These are phyloP conservation scores for Pezicula radicicola DNA, from an alignment of 2,329 filamentous ascomycete species.

Conservation along the genomic window DNA sequence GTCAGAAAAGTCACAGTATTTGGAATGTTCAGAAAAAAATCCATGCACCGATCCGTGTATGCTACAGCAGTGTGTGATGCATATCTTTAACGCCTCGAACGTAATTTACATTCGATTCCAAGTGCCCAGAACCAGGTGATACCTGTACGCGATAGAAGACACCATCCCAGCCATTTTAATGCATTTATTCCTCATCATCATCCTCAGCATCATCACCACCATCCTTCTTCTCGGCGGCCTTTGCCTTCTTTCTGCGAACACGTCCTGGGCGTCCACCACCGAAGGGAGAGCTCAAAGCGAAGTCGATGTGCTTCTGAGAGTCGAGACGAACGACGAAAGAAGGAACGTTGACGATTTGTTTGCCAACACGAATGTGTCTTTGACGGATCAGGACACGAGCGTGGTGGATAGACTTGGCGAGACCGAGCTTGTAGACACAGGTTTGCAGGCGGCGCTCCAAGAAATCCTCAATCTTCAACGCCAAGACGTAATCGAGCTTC, in stretches of 20 bases:
- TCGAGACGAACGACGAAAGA: slow-evolving; percentile 99
- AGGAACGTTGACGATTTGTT: slow-evolving; percentile 99
- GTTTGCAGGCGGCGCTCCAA: slow-evolving; percentile 99
- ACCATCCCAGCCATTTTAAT: slow-evolving; percentile 21
- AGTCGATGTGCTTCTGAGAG: slow-evolving; percentile 99
- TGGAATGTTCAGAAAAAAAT: not conserved
- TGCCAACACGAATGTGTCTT: slow-evolving; percentile 99
- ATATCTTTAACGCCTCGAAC: slow-evolving; percentile 20
- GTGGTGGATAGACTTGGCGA: slow-evolving; percentile 99
- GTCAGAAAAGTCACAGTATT: too few species aligned
- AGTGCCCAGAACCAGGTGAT: slow-evolving; percentile 15
- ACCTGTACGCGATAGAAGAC: slow-evolving; percentile 24
- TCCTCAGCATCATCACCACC: slow-evolving; percentile 83
- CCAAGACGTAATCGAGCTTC: slow-evolving; percentile 99
- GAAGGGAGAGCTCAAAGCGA: slow-evolving; percentile 94
- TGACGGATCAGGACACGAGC: slow-evolving; percentile 99
- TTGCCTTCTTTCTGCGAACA: slow-evolving; percentile 99
- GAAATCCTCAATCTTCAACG: slow-evolving; percentile 99
- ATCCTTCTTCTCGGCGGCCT: slow-evolving; percentile 83
- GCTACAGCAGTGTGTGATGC: slow-evolving; percentile 12
- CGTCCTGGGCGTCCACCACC: slow-evolving; percentile 95
- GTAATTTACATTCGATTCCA: slow-evolving; percentile 16
- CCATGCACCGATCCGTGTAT: not conserved
- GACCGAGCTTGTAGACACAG: slow-evolving; percentile 99
- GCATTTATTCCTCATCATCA: slow-evolving; percentile 52